Percentiles rank a stretch among this genome's conserved stretches.
phyloP scores from a whole-genome alignment of 208 protist species.

The Vickermania spadyakhi region DNA sequence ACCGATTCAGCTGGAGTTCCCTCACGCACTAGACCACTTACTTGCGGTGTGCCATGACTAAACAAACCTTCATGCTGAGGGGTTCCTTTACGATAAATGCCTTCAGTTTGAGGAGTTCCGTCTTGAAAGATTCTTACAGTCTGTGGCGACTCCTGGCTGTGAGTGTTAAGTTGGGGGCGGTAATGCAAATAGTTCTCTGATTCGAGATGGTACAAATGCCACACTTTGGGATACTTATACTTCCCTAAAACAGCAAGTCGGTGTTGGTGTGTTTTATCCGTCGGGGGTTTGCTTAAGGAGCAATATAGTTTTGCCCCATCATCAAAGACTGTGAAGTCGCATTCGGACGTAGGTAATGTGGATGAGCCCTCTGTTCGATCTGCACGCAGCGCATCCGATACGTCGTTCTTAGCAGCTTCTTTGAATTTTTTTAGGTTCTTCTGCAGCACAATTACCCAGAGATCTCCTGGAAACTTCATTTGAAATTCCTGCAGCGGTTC shows the following conservation, averaged over 20 bases:
- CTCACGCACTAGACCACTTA: neutral
- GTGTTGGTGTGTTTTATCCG: neutral
- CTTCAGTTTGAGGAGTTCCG: neutral
- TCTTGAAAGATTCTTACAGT: neutral
- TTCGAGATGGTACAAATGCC: neutral
- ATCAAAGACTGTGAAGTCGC: neutral
- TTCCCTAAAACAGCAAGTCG: neutral
- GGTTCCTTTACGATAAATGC: neutral
- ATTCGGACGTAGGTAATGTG: neutral
- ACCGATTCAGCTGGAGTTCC: neutral
- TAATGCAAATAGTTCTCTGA: no score
- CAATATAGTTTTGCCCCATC: neutral
- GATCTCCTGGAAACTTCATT: neutral
- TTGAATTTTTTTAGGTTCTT: neutral
- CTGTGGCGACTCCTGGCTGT: no score
- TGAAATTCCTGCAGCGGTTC: neutral
- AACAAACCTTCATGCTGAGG: neutral
- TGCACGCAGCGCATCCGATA: neutral
- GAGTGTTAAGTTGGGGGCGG: no score
- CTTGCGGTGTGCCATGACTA: neutral
- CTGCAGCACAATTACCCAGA: neutral
- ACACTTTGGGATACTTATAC: neutral
- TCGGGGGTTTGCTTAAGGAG: neutral
- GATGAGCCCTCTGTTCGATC: no score
- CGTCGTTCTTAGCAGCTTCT: neutral